phyloP scores from a whole-genome alignment of 257 asterid species.

The Coffea eugenioides region DNA sequence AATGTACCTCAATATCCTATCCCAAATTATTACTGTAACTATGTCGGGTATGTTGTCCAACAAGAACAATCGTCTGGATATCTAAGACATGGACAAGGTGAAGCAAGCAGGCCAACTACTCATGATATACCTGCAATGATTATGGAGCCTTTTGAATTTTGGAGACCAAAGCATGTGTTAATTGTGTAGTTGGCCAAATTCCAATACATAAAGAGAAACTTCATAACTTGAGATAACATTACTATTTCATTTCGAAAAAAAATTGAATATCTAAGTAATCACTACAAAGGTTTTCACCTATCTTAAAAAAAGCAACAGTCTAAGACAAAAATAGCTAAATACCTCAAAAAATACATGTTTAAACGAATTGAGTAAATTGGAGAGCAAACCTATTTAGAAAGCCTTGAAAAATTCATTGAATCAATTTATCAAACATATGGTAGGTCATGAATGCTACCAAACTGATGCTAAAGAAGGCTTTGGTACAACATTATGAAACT shows the following conservation, averaged over 20 bases:
- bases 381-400: too few relatives aligned
- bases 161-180: conserved; percentile 41
- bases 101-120: conserved; percentile 61
- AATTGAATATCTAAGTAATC: too few relatives aligned
- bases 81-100: conserved; percentile 57
- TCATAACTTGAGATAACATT: conserved; percentile 27
- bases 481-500: too few relatives aligned
- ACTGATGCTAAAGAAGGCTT: too few relatives aligned
- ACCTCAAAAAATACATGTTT: too few relatives aligned
- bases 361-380: too few relatives aligned
- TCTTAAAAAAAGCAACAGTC: conserved; percentile 42
- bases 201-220: conserved; percentile 54
- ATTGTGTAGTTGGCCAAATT: conserved; percentile 52
- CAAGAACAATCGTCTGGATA: conserved; percentile 56
- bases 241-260: conserved; percentile 23
- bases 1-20: conserved; percentile 60
- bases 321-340: too few relatives aligned
- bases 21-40: conserved; percentile 28
- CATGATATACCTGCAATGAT: conserved; percentile 55
- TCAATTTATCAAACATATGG: too few relatives aligned
- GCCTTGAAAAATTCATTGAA: too few relatives aligned
- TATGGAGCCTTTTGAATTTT: conserved; percentile 42
- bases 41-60: conserved; percentile 47
- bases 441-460: too few relatives aligned
- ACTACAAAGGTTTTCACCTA: too few relatives aligned